Percentiles rank a stretch among this genome's conserved stretches.
Conservation (phyloP, 2,329 filamentous ascomycete genomes). For the Xylariaceae sp. region DNA sequence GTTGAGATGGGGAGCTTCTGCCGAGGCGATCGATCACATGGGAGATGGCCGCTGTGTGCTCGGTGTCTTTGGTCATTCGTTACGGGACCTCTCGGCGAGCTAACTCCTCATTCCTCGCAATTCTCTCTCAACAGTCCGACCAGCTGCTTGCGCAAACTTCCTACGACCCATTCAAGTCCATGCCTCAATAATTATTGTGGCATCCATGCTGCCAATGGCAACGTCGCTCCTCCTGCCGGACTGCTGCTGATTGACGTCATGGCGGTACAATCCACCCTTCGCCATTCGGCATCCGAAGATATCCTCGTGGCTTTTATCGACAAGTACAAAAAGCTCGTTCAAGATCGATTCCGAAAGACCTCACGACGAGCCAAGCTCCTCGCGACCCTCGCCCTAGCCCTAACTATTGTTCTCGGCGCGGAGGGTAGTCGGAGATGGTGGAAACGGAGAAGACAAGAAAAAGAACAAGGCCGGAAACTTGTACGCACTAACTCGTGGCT, state of each 20-base stretch:
- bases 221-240: slow-evolving; percentile 14
- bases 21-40: slow-evolving; percentile 29
- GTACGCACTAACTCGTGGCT: slow-evolving; percentile 91
- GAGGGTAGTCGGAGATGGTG: slow-evolving; percentile 83
- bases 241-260: slow-evolving; percentile 54
- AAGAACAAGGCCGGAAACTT: slow-evolving; percentile 80
- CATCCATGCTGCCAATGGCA: slow-evolving; percentile 33
- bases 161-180: neutral
- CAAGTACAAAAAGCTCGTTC: slow-evolving; percentile 61
- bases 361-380: slow-evolving; percentile 75
- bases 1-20: slow-evolving; percentile 11
- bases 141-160: neutral
- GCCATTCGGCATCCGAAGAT: slow-evolving; percentile 68
- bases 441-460: slow-evolving; percentile 74
- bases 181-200: slow-evolving; percentile 23
- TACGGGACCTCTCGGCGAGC: too few species aligned
- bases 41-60: slow-evolving; percentile 10
- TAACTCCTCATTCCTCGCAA: slow-evolving; percentile 2
- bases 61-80: neutral
- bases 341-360: slow-evolving; percentile 63
- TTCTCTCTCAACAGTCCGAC: neutral
- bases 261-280: slow-evolving; percentile 87
- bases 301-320: slow-evolving; percentile 68
- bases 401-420: slow-evolving; percentile 79
- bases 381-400: slow-evolving; percentile 74